Conservation (phyloP, 2,329 filamentous ascomycete genomes). For the Pyrenophora tritici-repentis region DNA sequence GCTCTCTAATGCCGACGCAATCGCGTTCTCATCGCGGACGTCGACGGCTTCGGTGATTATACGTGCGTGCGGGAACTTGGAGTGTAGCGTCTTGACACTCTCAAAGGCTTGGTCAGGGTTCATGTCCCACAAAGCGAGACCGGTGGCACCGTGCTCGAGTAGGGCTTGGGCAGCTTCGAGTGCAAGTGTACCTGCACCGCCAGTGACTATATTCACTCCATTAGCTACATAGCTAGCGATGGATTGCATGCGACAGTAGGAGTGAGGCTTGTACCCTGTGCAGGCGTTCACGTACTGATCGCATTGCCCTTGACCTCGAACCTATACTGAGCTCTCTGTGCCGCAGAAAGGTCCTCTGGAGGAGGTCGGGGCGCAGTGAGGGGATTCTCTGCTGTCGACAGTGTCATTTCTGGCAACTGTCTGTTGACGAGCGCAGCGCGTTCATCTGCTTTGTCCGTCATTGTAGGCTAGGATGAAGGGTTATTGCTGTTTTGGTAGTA, state of each 20-base stretch:
- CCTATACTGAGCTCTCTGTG: slow-evolving; percentile 52
- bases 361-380: slow-evolving; percentile 51
- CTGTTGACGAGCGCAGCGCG: slow-evolving; percentile 53
- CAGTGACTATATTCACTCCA: slow-evolving; percentile 57
- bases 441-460: slow-evolving; percentile 46
- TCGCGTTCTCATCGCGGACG: slow-evolving; percentile 60
- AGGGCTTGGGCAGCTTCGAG: slow-evolving; percentile 64
- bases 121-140: slow-evolving; percentile 66
- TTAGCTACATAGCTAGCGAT: background rate
- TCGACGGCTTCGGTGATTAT: slow-evolving; percentile 62
- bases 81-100: slow-evolving; percentile 54
- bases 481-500: background rate
- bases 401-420: slow-evolving; percentile 55
- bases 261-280: slow-evolving; percentile 16
- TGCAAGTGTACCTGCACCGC: slow-evolving; percentile 68
- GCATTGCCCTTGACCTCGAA: slow-evolving; percentile 60
- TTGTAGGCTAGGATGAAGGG: slow-evolving; percentile 15
- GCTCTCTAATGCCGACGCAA: slow-evolving; percentile 48
- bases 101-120: slow-evolving; percentile 50
- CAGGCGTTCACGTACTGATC: slow-evolving; percentile 51
- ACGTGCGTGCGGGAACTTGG: slow-evolving; percentile 59
- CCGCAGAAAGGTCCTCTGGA: slow-evolving; percentile 49
- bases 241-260: background rate
- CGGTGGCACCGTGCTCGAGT: slow-evolving; percentile 68
- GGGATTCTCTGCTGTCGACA: slow-evolving; percentile 54